Evolutionary conservation across 495 filamentous ascomycete genomes (phyloP), one percentile per base, ranked within the genome.

Genomic region (Tuber brumale): DNA sequence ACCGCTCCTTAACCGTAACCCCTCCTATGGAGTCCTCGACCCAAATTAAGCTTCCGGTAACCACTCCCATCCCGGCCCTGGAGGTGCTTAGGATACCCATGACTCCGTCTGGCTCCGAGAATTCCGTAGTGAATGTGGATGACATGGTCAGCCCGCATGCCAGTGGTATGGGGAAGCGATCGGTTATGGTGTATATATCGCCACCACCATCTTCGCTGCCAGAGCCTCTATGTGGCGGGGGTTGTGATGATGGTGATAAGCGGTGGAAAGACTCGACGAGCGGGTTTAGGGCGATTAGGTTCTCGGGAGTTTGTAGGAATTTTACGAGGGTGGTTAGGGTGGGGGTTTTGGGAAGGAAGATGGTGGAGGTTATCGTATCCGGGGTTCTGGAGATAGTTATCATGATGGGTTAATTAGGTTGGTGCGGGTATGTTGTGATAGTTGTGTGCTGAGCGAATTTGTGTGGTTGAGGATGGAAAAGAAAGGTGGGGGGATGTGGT

Each of bases 1-100:
- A 77, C 71, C 71, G 75, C 75, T 77, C 77, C 10, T 44, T 41
- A n/a, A 79, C 41, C 10, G 18, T 12, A 35, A 75, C 69, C 31
- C 23, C 77, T 4, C 44, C 71, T 1, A 19, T 3, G 0, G 39
- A 44, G 21, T 69, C 75, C 23, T 23, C 69, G 19, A 46, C 43
- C 57, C 57, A 66, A 35, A 66, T 35, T 16, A 66, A 66, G 3
- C 57, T 66, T 16, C 57, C 57, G 57, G 57, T 66, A 18, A 66
- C 57, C 12, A 66, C 57, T 66, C 57, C 57, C 57, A 35, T 31
- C 3, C 14, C 57, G 14, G 57, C 27, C 14, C 14, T 66, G 7
- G 57, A 66, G 27, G 57, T 66, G 57, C 12, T 31, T 10, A 66
- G 27, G 10, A 66, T 31, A 12, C 57, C 57, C 57, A 66, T 66